Evolutionary conservation across 805 yeast genomes (phyloP), one percentile per base, ranked within the genome.

Genomic region (Saitoella complicata): DNA sequence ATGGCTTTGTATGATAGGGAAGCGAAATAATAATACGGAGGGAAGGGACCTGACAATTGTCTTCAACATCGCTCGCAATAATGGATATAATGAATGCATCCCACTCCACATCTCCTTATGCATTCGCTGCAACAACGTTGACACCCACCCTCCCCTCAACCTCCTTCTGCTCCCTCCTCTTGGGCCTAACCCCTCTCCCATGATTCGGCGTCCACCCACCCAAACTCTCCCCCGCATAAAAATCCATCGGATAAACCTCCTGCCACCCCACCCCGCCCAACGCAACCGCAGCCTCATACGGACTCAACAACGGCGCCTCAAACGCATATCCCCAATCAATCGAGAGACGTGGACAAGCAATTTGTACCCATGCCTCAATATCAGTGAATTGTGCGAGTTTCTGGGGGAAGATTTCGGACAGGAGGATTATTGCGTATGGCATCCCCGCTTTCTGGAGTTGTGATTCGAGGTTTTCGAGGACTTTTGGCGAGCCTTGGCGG

Each of bases 321-420:
- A 91, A 91, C 0, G 98, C 98, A 60, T 91, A 91, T 0, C 98
- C 98, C 98, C 98, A 91, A 60, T 91, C 98, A 38, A 91, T 88
- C 1, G 95, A 84, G 40, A 91, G 65, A 55, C 98, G 69, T 0
- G 98, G 98, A 59, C 98, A 91, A 0, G 98, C 98, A 2, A 91
- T 94, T 62, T 91, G 98, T 9, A 91, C 82, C 69, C 91, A 91
- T 1, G 87, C 94, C 61, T 91, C 98, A 11, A 88, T 75, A 55
- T 84, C 91, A 54, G 84, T 87, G 62, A 91, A 91, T 78, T 82
- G 80, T 7, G 95, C 79, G 35, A 91, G 66, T 54, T 91, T 91
- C 43, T 76, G 81, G 0, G 98, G 98, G 62, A 91, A 87, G 12
- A 91, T 85, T 60, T 91, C 98, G 45, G 94, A 81, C 10, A 91